phyloP scores from a whole-genome alignment of 2,329 filamentous ascomycete genomes.

The Penicillium italicum region DNA sequence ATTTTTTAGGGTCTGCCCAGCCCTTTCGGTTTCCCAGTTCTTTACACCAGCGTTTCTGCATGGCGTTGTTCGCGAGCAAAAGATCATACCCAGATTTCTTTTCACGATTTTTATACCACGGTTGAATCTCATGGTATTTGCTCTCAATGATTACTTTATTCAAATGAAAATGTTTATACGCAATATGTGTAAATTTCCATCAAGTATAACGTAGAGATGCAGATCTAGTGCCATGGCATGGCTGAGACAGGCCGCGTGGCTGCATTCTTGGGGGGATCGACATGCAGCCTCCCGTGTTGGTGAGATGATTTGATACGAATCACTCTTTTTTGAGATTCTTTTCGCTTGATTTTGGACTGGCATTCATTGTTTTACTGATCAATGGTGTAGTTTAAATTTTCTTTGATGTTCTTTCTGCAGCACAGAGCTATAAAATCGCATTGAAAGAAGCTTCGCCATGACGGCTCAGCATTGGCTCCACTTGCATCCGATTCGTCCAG shows the following conservation, averaged over 20 bases:
- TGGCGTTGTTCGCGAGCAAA: slow-evolving; percentile 26
- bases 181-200: not conserved
- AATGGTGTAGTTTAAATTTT: not conserved
- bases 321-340: not conserved
- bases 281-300: not conserved
- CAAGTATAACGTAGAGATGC: not conserved
- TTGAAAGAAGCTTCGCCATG: slow-evolving; percentile 5
- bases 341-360: not conserved
- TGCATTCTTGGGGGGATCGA: not conserved
- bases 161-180: slow-evolving; percentile 1
- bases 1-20: not conserved
- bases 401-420: not conserved
- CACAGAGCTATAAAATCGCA: not conserved
- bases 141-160: not conserved
- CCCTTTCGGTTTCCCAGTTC: not conserved
- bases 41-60: slow-evolving; percentile 22
- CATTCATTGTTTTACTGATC: not conserved
- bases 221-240: not conserved
- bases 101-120: slow-evolving; percentile 9
- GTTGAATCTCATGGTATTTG: slow-evolving; percentile 5
- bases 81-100: slow-evolving; percentile 26
- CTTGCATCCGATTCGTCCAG: not conserved
- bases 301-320: not conserved
- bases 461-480: not conserved
- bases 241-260: not conserved